phyloP scores from a whole-genome alignment of 2,329 filamentous ascomycete species.

The Myotisia sp. region DNA sequence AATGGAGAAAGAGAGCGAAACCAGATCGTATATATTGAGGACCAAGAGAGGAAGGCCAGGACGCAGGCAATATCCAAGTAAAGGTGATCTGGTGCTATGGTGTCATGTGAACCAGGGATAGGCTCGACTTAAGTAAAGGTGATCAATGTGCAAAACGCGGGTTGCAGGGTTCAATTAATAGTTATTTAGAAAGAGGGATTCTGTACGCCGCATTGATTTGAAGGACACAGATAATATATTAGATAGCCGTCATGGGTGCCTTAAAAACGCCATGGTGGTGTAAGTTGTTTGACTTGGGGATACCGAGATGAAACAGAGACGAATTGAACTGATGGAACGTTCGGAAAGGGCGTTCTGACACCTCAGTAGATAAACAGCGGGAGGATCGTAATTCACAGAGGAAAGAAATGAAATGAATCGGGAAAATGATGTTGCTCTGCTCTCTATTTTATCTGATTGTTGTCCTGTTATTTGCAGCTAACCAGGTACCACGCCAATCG shows the following conservation, averaged over 20 bases:
- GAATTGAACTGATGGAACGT: conserved; percentile 1
- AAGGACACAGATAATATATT: too few relatives aligned
- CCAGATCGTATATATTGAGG: conserved; percentile 1
- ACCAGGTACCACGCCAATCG: conserved; percentile 4
- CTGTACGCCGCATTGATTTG: too few relatives aligned
- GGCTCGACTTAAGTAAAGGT: conserved; percentile 1
- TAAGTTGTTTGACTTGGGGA: conserved; percentile 1
- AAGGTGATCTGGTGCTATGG: conserved; percentile 1
- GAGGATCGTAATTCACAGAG: conserved; percentile 1
- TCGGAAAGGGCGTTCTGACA: conserved; percentile 4
- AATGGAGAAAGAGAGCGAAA: conserved; percentile 1
- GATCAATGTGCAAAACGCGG: conserved; percentile 1
- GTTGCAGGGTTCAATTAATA: conserved; percentile 4
- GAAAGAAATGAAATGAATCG: conserved; percentile 4
- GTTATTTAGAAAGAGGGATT: not conserved
- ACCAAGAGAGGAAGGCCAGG: conserved; percentile 3
- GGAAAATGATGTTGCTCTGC: conserved; percentile 4
- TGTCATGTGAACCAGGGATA: conserved; percentile 4
- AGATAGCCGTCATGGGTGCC: not conserved
- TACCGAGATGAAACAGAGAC: conserved; percentile 3
- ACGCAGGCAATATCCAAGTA: conserved; percentile 1
- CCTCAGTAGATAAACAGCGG: conserved; percentile 2
- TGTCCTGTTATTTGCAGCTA: not conserved
- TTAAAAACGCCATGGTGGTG: not conserved
- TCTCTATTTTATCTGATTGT: conserved; percentile 1